A percentile compares a stretch with the other conserved stretches of the same genome.
Conservation (phyloP, 2,329 filamentous ascomycete species). For the Diaporthe sp. region DNA sequence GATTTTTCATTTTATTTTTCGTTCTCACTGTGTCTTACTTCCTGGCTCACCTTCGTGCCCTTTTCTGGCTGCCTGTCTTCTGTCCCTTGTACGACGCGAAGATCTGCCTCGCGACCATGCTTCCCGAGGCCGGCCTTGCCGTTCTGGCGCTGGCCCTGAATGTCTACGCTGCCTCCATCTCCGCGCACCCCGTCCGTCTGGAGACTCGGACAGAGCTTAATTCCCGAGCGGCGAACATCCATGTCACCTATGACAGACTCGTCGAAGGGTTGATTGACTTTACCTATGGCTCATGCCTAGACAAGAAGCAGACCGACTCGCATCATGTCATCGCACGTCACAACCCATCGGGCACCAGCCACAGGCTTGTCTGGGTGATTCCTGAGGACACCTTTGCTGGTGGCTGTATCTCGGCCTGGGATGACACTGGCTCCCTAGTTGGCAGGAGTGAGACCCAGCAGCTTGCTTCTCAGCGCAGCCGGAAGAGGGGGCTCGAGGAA, state of each 20-base stretch:
- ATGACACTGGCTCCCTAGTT: constrained; percentile 47
- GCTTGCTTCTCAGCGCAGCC: constrained; percentile 45
- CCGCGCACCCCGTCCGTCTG: constrained; percentile 44
- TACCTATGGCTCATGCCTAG: constrained; percentile 51
- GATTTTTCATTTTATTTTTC: not conserved
- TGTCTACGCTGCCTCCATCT: constrained; percentile 42
- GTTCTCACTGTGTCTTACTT: not conserved
- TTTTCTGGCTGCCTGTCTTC: not conserved
- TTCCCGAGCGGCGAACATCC: constrained; percentile 52
- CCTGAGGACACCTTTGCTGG: constrained; percentile 49
- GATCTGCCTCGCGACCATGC: not conserved
- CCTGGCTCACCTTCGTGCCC: not conserved
- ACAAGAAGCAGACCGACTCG: constrained; percentile 42
- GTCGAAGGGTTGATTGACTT: constrained; percentile 49
- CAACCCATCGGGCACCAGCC: constrained; percentile 43
- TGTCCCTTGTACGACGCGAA: not conserved
- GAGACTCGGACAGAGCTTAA: constrained; percentile 52
- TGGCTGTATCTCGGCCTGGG: constrained; percentile 59
- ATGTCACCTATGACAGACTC: constrained; percentile 45
- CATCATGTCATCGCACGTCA: constrained; percentile 47
- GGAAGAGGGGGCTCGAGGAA: constrained; percentile 44
- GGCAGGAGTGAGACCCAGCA: constrained; percentile 54
- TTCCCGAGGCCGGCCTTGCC: not conserved
- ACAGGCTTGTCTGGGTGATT: constrained; percentile 52
- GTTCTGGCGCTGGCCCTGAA: constrained; percentile 18